Evolutionary conservation across 441 rosid genomes (phyloP).

Genomic region (Gossypium gossypioides): DNA sequence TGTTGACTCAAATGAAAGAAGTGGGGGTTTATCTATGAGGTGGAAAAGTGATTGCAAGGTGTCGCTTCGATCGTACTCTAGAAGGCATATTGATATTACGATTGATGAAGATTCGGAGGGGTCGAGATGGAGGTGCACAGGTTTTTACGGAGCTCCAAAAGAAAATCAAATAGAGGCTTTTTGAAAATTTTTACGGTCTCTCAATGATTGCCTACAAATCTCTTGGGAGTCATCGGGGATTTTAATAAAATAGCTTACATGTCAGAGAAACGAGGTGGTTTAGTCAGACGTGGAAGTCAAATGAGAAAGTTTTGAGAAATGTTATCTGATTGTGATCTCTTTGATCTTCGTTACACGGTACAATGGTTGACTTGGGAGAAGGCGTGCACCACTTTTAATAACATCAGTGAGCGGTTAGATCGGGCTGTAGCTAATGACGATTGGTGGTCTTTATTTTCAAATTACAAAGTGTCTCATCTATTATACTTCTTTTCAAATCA

Average conservation of each 20-base stretch:
- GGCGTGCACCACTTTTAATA: not conserved
- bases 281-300: not conserved
- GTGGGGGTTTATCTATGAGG: not conserved
- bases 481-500: not conserved
- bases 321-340: not conserved
- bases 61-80: not conserved
- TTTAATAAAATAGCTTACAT: not conserved
- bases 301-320: not conserved
- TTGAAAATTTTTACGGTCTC: rapidly evolving
- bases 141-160: not conserved
- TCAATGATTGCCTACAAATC: not conserved
- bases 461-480: not conserved
- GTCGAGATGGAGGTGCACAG: not conserved
- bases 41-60: not conserved
- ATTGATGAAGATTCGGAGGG: not conserved
- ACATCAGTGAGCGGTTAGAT: not conserved
- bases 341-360: not conserved
- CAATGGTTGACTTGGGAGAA: not conserved
- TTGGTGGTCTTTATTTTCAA: not conserved
- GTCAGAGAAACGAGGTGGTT: not conserved
- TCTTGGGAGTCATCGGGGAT: not conserved
- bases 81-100: not conserved
- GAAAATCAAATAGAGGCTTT: not conserved
- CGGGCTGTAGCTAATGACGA: not conserved
- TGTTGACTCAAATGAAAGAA: not conserved